Evolutionary conservation across 2,329 filamentous ascomycete species (phyloP).

Genomic region (Xylaria multiplex): DNA sequence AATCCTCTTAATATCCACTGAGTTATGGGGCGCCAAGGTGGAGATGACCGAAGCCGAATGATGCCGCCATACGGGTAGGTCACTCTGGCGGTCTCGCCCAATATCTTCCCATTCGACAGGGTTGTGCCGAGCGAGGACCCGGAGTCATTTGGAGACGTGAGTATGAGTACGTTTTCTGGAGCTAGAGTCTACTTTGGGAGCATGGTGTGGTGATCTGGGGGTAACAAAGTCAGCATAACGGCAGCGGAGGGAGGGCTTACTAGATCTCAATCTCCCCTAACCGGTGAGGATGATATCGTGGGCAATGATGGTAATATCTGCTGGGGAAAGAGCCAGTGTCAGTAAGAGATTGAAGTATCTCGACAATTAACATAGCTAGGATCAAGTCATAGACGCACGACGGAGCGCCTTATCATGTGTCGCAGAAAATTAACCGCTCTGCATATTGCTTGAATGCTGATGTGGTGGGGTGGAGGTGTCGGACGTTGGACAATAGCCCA

Average conservation of each 20-base stretch:
- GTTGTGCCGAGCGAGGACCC: slow-evolving; percentile 24
- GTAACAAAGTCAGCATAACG: neutral
- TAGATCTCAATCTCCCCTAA: no score
- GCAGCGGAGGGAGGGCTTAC: neutral
- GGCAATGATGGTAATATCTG: no score
- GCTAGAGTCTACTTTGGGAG: slow-evolving; percentile 13
- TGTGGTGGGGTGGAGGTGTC: no score
- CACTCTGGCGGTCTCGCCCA: slow-evolving; percentile 14
- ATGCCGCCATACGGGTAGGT: slow-evolving; percentile 5
- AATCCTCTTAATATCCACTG: slow-evolving; percentile 24
- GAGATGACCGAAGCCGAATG: neutral
- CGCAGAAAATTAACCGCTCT: no score
- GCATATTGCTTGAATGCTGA: no score
- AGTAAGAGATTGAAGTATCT: no score
- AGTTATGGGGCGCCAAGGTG: slow-evolving; percentile 11
- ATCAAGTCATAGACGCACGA: no score
- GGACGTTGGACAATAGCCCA: no score
- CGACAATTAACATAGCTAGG: no score
- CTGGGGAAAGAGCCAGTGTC: no score
- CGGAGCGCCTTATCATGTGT: no score
- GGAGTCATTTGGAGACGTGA: slow-evolving; percentile 13
- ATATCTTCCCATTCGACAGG: slow-evolving; percentile 25
- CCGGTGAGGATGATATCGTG: no score
- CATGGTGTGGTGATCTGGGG: neutral
- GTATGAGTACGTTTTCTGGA: slow-evolving; percentile 25